A percentile compares a stretch with the other conserved stretches of the same genome.
These are phyloP conservation scores for Melanomma pulvis-pyrius DNA, from an alignment of 495 filamentous ascomycete genomes.

Conservation along the genomic window DNA sequence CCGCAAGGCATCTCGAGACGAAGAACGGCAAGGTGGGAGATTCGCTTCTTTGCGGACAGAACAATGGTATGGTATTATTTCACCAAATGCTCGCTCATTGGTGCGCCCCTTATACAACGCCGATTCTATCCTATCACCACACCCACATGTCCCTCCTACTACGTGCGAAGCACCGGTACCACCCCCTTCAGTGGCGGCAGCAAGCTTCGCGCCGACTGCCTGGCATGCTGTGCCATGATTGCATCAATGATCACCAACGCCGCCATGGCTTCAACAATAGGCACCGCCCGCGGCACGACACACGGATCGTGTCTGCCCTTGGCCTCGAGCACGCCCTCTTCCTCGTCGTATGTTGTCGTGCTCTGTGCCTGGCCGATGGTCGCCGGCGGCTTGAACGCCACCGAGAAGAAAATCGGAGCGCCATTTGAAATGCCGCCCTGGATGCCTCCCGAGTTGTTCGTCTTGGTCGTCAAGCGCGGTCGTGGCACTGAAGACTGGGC, in stretches of 20 bases:
- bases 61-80: not conserved
- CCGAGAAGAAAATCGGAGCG: conserved; percentile 89
- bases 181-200: conserved; percentile 26
- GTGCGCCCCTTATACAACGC: not conserved
- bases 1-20: too few species aligned
- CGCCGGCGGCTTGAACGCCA: conserved; percentile 94
- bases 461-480: conserved; percentile 76
- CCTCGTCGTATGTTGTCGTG: conserved; percentile 75
- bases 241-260: conserved; percentile 89
- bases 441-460: conserved; percentile 95
- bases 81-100: too few species aligned
- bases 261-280: conserved; percentile 97
- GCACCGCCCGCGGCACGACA: conserved; percentile 90
- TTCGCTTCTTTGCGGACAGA: too few species aligned
- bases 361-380: conserved; percentile 92
- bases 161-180: conserved; percentile 12
- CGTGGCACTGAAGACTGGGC: conserved; percentile 24
- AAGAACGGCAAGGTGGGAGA: too few species aligned
- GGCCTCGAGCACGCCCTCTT: conserved; percentile 78
- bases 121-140: not conserved
- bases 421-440: conserved; percentile 98
- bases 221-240: conserved; percentile 80
- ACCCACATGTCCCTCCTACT: not conserved
- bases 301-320: conserved; percentile 97
- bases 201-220: conserved; percentile 45